Conservation (phyloP, 202 grass and related monocot genomes). For the Brachypodium distachyon region DNA sequence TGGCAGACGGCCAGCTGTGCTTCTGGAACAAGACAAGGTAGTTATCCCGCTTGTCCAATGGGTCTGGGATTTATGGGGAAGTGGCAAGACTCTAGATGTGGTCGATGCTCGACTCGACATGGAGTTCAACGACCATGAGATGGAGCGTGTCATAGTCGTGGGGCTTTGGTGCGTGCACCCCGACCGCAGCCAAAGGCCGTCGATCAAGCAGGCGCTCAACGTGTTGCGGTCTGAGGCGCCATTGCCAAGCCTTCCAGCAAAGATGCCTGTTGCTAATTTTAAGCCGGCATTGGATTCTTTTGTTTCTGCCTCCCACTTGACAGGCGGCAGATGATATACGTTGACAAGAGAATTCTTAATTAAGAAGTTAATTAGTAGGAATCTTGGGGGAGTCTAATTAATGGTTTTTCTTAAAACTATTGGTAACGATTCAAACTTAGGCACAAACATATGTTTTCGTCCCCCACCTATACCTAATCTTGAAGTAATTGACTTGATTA, state of each 20-base stretch:
- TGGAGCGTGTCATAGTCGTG: conserved; percentile 26
- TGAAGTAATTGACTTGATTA: too few species aligned
- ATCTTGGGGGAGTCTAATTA: too few species aligned
- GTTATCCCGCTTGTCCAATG: conserved; percentile 12
- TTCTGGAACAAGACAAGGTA: background rate
- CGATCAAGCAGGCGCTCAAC: conserved; percentile 22
- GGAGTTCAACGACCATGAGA: background rate
- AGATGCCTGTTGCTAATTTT: conserved; percentile 40
- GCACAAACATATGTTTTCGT: too few species aligned
- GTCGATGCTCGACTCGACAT: background rate
- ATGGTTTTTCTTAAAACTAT: too few species aligned
- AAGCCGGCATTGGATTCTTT: too few species aligned
- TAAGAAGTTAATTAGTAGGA: too few species aligned
- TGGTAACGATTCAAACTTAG: too few species aligned
- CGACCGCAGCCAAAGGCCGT: conserved; percentile 10
- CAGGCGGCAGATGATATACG: too few species aligned
- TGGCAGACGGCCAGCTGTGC: background rate
- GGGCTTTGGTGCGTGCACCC: conserved; percentile 47
- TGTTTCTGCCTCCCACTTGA: too few species aligned
- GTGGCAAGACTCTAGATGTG: background rate
- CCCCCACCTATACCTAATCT: too few species aligned
- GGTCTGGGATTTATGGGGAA: conserved; percentile 26
- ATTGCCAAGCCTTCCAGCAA: background rate
- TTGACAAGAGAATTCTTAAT: too few species aligned
- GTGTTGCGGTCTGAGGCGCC: conserved; percentile 13